A percentile compares a stretch with the other conserved stretches of the same genome.
Conservation (phyloP, 352 stramenopile species). For the Sclerospora graminicola region DNA sequence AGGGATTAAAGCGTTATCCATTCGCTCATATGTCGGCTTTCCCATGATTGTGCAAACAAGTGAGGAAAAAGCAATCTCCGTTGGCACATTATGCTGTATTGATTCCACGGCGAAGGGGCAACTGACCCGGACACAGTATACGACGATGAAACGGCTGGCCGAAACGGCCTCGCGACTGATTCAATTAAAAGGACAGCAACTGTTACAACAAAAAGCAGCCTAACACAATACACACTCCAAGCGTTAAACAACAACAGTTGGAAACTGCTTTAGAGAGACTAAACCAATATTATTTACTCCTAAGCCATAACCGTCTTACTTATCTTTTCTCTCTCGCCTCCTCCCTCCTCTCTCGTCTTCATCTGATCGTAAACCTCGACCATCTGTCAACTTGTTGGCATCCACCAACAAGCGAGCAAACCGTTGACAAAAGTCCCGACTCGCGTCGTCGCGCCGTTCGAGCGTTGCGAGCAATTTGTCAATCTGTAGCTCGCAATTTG, state of each 20-base stretch:
- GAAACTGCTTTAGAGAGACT: too few relatives aligned
- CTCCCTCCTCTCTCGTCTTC: too few relatives aligned
- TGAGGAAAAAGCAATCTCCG: conserved; percentile 14
- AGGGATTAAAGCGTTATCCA: conserved; percentile 6
- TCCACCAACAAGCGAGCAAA: conserved; percentile 11
- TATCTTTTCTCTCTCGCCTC: too few relatives aligned
- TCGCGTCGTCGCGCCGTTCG: conserved; percentile 23
- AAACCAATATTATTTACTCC: too few relatives aligned
- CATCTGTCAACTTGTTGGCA: not conserved
- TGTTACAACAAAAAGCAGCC: conserved; percentile 4
- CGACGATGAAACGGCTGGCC: conserved; percentile 20
- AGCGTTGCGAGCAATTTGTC: conserved; percentile 11
- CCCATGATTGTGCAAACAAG: conserved; percentile 12
- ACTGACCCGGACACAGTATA: conserved; percentile 26
- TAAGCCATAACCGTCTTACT: too few relatives aligned
- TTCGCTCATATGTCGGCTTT: conserved; percentile 31
- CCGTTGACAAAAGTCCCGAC: conserved; percentile 9
- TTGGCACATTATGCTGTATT: conserved; percentile 31
- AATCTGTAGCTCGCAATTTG: not conserved
- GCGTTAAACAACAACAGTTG: too few relatives aligned
- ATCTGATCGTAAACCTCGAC: too few relatives aligned
- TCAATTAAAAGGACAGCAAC: conserved; percentile 18
- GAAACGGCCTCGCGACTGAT: conserved; percentile 21
- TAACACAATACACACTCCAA: too few relatives aligned
- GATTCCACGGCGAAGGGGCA: conserved; percentile 17